Base-by-base conservation (phyloP, 805 yeast genomes). In the Myxozyma neglecta region DNA sequence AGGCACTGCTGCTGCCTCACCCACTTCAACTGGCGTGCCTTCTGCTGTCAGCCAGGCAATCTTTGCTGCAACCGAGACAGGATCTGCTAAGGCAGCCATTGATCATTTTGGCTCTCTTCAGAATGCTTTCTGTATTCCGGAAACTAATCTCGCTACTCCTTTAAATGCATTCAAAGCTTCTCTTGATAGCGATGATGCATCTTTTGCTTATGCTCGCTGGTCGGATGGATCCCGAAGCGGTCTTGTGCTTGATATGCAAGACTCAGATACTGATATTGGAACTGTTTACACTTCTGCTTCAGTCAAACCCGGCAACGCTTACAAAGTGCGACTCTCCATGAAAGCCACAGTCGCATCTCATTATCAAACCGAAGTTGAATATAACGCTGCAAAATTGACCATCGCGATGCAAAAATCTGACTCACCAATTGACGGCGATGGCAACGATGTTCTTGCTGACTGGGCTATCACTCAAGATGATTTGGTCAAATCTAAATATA, bases 161-260 rank as follows among this genome's bases (percentile, higher is more conserved):
- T 3, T 51, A 37, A 40, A 39, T 11, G 29, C 44, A 11, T 51
- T 7, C 46, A 40, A 20, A 1, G 55, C 39, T 10, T 45, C 24
- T 46, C 13, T 3, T n/a, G 39, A 40, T 24, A 29, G 13, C 20
- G 46, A 39, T 13, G 39, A 51, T 7, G 46, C 45, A 9, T 14
- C 46, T 6, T 51, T 51, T 18, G 35, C 42, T 6, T 51, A n/a
- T n/a, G 55, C 55, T 16, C 42, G 55, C 24, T 51, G 55, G 55
- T 40, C 55, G 14, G 55, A 51, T n/a, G 55, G 55, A 3, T 51
- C 55, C 13, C 55, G 55, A 29, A 29, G 39, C 35, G 55, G 55
- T 8, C 14, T 40, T n/a, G 55, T 51, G 20, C 46, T 51, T 14
- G 20, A 40, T 29, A 14, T 14, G 10, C 37, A 39, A 7, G n/a